These are phyloP conservation scores for Celoporthe dispersa DNA, from an alignment of 2,329 filamentous ascomycete genomes.

Conservation along the genomic window DNA sequence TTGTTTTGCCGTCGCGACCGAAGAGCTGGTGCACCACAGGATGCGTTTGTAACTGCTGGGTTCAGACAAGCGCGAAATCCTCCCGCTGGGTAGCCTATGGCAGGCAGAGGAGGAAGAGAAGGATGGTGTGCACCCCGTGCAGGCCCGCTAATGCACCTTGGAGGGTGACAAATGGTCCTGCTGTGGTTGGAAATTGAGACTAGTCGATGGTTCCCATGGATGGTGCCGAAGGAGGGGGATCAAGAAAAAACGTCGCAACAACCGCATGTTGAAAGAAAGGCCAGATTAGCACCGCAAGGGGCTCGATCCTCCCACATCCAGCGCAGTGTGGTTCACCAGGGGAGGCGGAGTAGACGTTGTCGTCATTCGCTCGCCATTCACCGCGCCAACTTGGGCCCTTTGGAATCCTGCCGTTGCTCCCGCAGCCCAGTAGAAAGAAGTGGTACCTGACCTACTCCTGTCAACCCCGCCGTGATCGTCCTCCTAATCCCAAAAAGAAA, in stretches of 20 bases:
- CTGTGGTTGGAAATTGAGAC: slow-evolving; percentile 6
- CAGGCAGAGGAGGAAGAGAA: slow-evolving; percentile 12
- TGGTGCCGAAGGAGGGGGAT: background rate
- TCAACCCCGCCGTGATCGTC: background rate
- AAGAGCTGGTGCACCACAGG: background rate
- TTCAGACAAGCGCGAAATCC: slow-evolving; percentile 13
- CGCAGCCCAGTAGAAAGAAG: background rate
- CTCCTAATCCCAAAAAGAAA: background rate
- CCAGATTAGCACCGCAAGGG: background rate
- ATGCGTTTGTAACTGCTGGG: slow-evolving; percentile 9
- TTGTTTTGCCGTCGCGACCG: background rate
- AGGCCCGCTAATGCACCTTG: slow-evolving; percentile 26
- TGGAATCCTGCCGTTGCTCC: background rate
- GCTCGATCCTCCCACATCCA: background rate
- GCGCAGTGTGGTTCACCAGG: background rate
- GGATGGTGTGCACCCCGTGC: slow-evolving; percentile 24
- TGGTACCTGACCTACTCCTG: background rate
- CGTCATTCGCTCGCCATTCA: background rate
- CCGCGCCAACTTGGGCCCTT: background rate
- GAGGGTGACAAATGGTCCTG: slow-evolving; percentile 20
- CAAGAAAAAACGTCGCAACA: background rate
- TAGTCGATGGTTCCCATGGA: slow-evolving; percentile 18
- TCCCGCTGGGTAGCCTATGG: background rate
- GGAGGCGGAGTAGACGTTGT: background rate
- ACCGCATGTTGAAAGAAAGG: background rate